A percentile compares a stretch with the other conserved stretches of the same genome.
Conservation (phyloP, 2,329 filamentous ascomycete genomes). For the Byssochlamys sp. region DNA sequence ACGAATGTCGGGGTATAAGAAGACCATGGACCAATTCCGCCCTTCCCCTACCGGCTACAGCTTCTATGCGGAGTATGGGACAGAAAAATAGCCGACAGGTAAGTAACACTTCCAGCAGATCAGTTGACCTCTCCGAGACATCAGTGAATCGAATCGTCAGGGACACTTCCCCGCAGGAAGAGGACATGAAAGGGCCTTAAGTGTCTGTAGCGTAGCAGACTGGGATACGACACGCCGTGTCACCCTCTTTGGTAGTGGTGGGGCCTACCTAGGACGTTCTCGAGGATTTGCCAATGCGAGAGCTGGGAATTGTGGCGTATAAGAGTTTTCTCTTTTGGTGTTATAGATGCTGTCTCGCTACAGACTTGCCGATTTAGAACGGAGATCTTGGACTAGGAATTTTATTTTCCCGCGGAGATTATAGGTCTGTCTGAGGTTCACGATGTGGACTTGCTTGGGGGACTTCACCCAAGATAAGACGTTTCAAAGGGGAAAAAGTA, state of each 20-base stretch:
- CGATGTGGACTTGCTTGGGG: too few species aligned
- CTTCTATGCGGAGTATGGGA: background rate
- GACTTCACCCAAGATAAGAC: too few species aligned
- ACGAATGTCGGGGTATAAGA: background rate
- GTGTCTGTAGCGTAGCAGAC: background rate
- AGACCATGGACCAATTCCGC: background rate
- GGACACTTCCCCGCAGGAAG: background rate
- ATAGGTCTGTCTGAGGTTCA: too few species aligned
- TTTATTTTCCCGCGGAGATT: too few species aligned
- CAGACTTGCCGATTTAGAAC: too few species aligned
- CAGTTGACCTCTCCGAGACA: background rate
- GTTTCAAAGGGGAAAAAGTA: background rate
- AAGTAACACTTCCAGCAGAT: background rate
- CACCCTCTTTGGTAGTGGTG: too few species aligned
- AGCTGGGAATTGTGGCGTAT: too few species aligned
- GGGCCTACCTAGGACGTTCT: too few species aligned
- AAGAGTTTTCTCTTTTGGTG: too few species aligned
- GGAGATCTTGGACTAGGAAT: too few species aligned
- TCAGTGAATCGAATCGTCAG: background rate
- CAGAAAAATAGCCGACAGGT: background rate
- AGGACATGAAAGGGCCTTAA: background rate
- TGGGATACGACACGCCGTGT: background rate
- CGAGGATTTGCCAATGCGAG: too few species aligned
- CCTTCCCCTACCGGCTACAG: background rate
- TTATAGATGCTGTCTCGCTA: too few species aligned